Evolutionary conservation across 2,329 filamentous ascomycete genomes (phyloP).

Genomic region (Nothomitra cinnamomea): DNA sequence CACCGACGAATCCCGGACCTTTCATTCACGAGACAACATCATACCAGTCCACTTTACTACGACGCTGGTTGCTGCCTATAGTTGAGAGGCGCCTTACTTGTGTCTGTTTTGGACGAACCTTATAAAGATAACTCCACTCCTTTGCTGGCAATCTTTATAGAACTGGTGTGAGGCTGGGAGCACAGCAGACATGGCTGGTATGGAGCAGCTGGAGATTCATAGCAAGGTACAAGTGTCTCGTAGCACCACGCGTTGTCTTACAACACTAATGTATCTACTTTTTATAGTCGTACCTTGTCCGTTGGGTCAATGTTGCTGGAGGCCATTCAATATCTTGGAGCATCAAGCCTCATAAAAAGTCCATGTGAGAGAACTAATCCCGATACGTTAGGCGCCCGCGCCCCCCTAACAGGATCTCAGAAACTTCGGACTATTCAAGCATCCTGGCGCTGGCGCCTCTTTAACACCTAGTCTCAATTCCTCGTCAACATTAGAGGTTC

Average conservation of each 20-base stretch:
- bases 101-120: too few species aligned
- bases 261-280: not conserved
- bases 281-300: constrained; percentile 84
- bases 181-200: constrained; percentile 20
- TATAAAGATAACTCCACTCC: too few species aligned
- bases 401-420: not conserved
- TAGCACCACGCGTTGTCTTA: not conserved
- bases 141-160: not conserved
- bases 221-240: constrained; percentile 53
- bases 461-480: constrained; percentile 16
- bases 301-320: constrained; percentile 85
- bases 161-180: not conserved
- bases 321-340: constrained; percentile 95
- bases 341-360: constrained; percentile 94
- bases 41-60: too few species aligned
- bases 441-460: constrained; percentile 56
- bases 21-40: too few species aligned
- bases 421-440: constrained; percentile 96
- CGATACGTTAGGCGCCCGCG: not conserved
- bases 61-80: too few species aligned
- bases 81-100: too few species aligned
- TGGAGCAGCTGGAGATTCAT: constrained; percentile 93
- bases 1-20: too few species aligned
- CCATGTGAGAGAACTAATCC: constrained; percentile 32
- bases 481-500: not conserved